phyloP scores from a whole-genome alignment of 768 basidiomycete genomes.

The Tephrocybe rancida region DNA sequence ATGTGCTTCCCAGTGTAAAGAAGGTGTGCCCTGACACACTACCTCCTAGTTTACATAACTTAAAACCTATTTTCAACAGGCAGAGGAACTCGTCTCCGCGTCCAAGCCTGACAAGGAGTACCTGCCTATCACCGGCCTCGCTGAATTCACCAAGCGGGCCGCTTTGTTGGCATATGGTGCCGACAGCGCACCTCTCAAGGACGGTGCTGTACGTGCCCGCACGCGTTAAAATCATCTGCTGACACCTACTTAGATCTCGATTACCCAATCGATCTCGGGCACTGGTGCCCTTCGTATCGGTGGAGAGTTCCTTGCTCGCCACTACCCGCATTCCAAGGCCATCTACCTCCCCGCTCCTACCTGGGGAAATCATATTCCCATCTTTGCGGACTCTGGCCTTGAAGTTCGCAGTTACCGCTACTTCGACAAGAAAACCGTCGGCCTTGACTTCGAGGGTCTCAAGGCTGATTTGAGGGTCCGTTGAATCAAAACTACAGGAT shows the following conservation, averaged over 20 bases:
- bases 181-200: slow-evolving; percentile 71
- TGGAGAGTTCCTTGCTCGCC: slow-evolving; percentile 86
- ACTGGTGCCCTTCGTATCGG: slow-evolving; percentile 98
- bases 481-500: neutral
- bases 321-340: slow-evolving; percentile 83
- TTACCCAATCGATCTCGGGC: slow-evolving; percentile 95
- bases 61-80: slow-evolving; percentile 41
- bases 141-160: slow-evolving; percentile 84
- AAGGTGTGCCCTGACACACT: slow-evolving; percentile 51
- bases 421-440: slow-evolving; percentile 90
- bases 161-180: slow-evolving; percentile 90
- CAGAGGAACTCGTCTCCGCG: slow-evolving; percentile 70
- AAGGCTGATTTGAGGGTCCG: slow-evolving; percentile 83
- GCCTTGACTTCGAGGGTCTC: slow-evolving; percentile 89
- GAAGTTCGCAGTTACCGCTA: slow-evolving; percentile 94
- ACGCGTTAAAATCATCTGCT: slow-evolving; percentile 10
- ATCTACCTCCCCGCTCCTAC: slow-evolving; percentile 94
- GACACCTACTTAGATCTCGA: slow-evolving; percentile 58
- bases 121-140: slow-evolving; percentile 90
- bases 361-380: slow-evolving; percentile 96
- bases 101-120: slow-evolving; percentile 91
- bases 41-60: neutral
- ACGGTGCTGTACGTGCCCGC: slow-evolving; percentile 63
- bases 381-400: slow-evolving; percentile 93
- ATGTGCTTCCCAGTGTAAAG: slow-evolving; percentile 86